Evolutionary conservation across 495 filamentous ascomycete species (phyloP).

Genomic region (Cercophora newfieldiana): DNA sequence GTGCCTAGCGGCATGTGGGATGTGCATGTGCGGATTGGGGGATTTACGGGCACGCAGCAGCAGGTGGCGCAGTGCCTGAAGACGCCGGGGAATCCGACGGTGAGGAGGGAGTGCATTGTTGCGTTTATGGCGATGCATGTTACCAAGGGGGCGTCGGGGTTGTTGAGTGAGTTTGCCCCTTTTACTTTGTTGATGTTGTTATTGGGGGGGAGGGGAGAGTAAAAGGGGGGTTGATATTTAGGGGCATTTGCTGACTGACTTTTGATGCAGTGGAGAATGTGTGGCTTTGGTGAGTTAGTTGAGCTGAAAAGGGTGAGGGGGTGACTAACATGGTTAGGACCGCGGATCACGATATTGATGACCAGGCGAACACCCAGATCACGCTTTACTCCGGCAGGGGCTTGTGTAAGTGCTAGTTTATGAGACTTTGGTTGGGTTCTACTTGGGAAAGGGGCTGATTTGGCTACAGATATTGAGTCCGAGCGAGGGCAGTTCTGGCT

Average conservation of each 20-base stretch:
- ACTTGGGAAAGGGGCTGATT: not conserved
- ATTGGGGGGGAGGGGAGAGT: not conserved
- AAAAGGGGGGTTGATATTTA: too few relatives aligned
- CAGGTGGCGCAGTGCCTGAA: conserved; percentile 73
- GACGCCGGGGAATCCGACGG: conserved; percentile 55
- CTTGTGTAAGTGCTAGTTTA: conserved; percentile 38
- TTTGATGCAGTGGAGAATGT: conserved; percentile 69
- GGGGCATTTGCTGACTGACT: too few relatives aligned
- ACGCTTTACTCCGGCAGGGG: conserved; percentile 72
- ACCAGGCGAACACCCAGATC: conserved; percentile 60
- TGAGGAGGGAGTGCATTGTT: conserved; percentile 60
- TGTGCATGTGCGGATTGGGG: conserved; percentile 79
- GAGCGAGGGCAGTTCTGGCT: conserved; percentile 58
- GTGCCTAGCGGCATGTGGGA: conserved; percentile 86
- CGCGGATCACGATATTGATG: conserved; percentile 89
- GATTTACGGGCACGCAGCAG: conserved; percentile 74
- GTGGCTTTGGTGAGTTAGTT: conserved; percentile 70
- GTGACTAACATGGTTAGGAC: conserved; percentile 74
- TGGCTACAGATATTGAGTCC: conserved; percentile 48
- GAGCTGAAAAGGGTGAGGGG: conserved; percentile 45
- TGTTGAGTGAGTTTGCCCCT: conserved; percentile 49
- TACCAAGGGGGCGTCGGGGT: conserved; percentile 59
- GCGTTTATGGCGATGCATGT: conserved; percentile 83
- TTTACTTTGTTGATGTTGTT: not conserved
- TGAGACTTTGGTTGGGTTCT: not conserved